A percentile compares a stretch with the other conserved stretches of the same genome.
Conservation (phyloP, 2,329 filamentous ascomycete species). For the Cercospora sojina region DNA sequence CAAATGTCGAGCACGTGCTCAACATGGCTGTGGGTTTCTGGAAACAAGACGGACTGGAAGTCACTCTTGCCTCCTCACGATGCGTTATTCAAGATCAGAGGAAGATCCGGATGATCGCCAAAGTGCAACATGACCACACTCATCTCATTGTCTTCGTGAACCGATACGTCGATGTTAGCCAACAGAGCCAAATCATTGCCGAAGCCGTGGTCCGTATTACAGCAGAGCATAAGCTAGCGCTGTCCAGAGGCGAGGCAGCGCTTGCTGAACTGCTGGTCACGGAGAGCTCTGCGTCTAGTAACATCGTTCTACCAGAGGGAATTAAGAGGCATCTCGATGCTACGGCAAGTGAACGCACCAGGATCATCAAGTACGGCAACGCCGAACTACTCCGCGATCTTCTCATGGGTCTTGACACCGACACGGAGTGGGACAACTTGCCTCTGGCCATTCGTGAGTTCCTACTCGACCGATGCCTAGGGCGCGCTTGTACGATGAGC, state of each 20-base stretch:
- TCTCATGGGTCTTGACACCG: conserved; percentile 49
- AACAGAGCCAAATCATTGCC: conserved; percentile 17
- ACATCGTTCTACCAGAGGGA: neutral
- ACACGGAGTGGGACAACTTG: conserved; percentile 54
- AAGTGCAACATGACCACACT: conserved; percentile 6
- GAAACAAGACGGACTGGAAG: neutral
- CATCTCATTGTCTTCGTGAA: conserved; percentile 27
- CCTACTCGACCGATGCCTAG: conserved; percentile 39
- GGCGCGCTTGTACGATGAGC: neutral
- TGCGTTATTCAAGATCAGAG: conserved; percentile 1
- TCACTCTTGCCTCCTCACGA: neutral
- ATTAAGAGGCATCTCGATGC: conserved; percentile 1
- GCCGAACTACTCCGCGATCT: conserved; percentile 42
- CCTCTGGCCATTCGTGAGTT: conserved; percentile 49
- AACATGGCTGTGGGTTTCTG: conserved; percentile 6
- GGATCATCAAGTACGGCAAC: conserved; percentile 2
- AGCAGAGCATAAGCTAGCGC: neutral
- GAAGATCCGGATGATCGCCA: conserved; percentile 4
- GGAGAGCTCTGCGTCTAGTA: neutral
- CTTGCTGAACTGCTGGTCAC: conserved; percentile 9
- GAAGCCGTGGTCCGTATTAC: conserved; percentile 33
- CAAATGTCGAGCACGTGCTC: neutral
- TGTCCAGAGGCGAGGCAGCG: conserved; percentile 3
- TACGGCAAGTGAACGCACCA: neutral
- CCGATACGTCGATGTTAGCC: neutral